Percentiles rank a stretch among this genome's conserved stretches.
Conservation (phyloP, 306 rosid species). For the barrel medic (Medicago truncatula) region DNA sequence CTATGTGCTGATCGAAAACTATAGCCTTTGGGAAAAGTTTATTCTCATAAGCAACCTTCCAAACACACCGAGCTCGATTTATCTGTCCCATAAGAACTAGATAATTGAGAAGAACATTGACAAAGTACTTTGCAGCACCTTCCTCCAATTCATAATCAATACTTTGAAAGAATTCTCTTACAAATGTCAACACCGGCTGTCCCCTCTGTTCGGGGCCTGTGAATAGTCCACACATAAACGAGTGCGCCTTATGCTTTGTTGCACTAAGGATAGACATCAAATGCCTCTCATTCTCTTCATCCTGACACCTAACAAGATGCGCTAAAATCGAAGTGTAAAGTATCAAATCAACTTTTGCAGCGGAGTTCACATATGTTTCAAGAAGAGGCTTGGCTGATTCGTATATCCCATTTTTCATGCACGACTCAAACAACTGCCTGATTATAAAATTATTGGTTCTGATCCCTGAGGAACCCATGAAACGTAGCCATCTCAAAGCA, state of each 20-base stretch:
- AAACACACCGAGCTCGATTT: slow-evolving; percentile 89
- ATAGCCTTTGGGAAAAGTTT: slow-evolving; percentile 98
- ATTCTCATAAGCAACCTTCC: slow-evolving; percentile 96
- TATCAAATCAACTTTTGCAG: slow-evolving; percentile 90
- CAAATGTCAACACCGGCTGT: slow-evolving; percentile 82
- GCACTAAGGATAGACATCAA: slow-evolving; percentile 90
- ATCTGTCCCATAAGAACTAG: slow-evolving; percentile 97
- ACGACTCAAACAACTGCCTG: slow-evolving; percentile 91
- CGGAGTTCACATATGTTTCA: slow-evolving; percentile 82
- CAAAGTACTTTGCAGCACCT: slow-evolving; percentile 88
- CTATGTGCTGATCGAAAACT: slow-evolving; percentile 92
- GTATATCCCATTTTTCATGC: slow-evolving; percentile 82
- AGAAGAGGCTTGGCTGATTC: slow-evolving; percentile 92
- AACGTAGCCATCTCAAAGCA: slow-evolving; percentile 90
- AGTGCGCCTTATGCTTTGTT: slow-evolving; percentile 82
- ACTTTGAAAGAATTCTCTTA: slow-evolving; percentile 86
- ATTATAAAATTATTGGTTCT: slow-evolving; percentile 88
- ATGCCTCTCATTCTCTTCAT: slow-evolving; percentile 83
- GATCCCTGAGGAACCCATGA: slow-evolving; percentile 94
- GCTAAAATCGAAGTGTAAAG: slow-evolving; percentile 95
- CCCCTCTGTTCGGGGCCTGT: slow-evolving; percentile 85
- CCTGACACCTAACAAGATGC: slow-evolving; percentile 92
- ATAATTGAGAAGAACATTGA: slow-evolving; percentile 91
- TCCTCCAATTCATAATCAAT: slow-evolving; percentile 94
- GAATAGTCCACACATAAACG: slow-evolving; percentile 92